Evolutionary conservation across 2,329 filamentous ascomycete species (phyloP).

Genomic region (Hysterium pulicare): DNA sequence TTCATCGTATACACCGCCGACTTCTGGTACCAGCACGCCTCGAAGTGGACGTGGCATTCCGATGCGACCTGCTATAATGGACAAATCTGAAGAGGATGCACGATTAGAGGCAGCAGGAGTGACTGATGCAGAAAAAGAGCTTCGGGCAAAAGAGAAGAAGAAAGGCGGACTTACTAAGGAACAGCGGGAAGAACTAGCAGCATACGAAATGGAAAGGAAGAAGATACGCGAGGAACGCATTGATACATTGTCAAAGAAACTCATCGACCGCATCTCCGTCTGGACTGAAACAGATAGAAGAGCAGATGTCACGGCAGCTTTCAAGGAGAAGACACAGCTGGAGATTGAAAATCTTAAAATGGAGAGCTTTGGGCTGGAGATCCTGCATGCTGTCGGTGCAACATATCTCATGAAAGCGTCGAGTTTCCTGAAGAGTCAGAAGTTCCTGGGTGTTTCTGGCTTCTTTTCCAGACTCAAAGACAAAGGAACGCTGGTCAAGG

Average conservation of each 20-base stretch:
- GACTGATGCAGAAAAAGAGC: slow-evolving; percentile 69
- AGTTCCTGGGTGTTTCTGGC: slow-evolving; percentile 91
- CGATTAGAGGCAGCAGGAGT: slow-evolving; percentile 62
- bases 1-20: slow-evolving; percentile 31
- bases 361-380: slow-evolving; percentile 96
- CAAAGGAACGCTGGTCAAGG: slow-evolving; percentile 94
- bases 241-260: slow-evolving; percentile 75
- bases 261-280: slow-evolving; percentile 83
- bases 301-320: slow-evolving; percentile 77
- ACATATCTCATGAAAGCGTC: slow-evolving; percentile 88
- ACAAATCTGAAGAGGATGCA: slow-evolving; percentile 76
- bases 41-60: slow-evolving; percentile 58
- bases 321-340: slow-evolving; percentile 88
- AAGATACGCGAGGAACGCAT: slow-evolving; percentile 86
- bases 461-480: slow-evolving; percentile 94
- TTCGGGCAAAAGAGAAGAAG: slow-evolving; percentile 51
- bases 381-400: slow-evolving; percentile 88
- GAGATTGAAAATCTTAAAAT: slow-evolving; percentile 99
- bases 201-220: slow-evolving; percentile 82
- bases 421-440: slow-evolving; percentile 87
- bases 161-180: slow-evolving; percentile 36
- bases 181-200: slow-evolving; percentile 85
- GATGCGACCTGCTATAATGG: slow-evolving; percentile 81
- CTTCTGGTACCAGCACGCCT: slow-evolving; percentile 47
- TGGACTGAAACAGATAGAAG: slow-evolving; percentile 98